phyloP scores from a whole-genome alignment of 139 green algal genomes.

The Spirogloea muscicola region DNA sequence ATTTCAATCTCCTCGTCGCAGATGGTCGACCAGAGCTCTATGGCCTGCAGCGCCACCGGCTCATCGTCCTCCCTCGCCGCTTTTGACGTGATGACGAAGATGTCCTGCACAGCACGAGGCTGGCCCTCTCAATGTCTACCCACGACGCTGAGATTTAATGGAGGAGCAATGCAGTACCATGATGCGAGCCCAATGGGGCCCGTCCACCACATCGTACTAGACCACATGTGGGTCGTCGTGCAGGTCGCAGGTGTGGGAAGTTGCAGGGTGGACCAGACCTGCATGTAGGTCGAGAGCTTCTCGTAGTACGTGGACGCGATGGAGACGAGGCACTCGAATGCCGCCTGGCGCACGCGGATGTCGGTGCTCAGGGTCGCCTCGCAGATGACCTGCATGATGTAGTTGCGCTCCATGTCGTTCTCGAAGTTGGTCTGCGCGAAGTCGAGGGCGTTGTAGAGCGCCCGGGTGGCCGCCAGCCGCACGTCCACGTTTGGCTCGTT shows the following conservation, averaged over 20 bases:
- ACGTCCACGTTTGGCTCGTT: constrained; percentile 73
- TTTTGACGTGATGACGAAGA: constrained; percentile 88
- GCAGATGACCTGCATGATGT: constrained; percentile 89
- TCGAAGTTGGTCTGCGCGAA: constrained; percentile 95
- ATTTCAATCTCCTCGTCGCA: constrained; percentile 71
- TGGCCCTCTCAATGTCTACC: neutral
- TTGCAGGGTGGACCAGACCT: too few relatives aligned
- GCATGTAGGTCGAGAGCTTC: constrained; percentile 89
- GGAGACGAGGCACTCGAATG: constrained; percentile 89
- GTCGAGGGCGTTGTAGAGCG: constrained; percentile 89
- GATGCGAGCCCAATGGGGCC: too few relatives aligned
- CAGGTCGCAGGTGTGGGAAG: neutral
- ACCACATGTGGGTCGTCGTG: too few relatives aligned
- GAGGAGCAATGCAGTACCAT: too few relatives aligned
- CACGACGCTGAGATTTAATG: neutral
- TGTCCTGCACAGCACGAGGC: constrained; percentile 52
- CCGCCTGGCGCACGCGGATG: constrained; percentile 62
- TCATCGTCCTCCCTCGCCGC: constrained; percentile 81
- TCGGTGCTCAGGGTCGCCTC: constrained; percentile 71
- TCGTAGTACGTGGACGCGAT: constrained; percentile 88
- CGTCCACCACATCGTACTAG: too few relatives aligned
- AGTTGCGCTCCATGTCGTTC: constrained; percentile 87
- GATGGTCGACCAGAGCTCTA: constrained; percentile 94
- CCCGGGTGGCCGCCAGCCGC: constrained; percentile 78
- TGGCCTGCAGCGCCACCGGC: constrained; percentile 84